Evolutionary conservation across 257 asterid species (phyloP), one percentile per base, ranked within the genome.

Genomic region (Forsythia viridissima): DNA sequence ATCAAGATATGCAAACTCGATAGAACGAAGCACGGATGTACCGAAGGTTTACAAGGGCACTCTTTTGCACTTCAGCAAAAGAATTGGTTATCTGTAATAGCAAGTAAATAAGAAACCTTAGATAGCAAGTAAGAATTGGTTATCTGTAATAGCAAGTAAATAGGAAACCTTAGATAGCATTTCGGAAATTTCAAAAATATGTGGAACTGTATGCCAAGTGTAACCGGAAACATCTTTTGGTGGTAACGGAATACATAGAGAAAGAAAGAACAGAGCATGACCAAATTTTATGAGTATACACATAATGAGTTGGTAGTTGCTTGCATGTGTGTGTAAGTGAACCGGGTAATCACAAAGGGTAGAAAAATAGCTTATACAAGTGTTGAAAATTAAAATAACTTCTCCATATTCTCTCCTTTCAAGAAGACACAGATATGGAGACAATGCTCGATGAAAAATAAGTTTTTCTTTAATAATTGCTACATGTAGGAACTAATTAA

Each of bases 1-100:
- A 79, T 70, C 38, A 72, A 67, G 65, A 67, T 51, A 76, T 10
- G 74, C 52, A 80, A 73, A 78, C 51, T 85, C 59, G 68, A 75
- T 57, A 20, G 40, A 69, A 69, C 39, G 4, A 24, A 68, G 70
- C 66, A 66, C 4, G 3, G 52, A 36, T 44, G 41, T n/a, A 18
- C 24, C 41, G 13, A 6, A 38, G 41, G 59, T 42, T 5, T 70
- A 30, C n/a, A 63, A 30, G 39, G 1, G 8, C 70, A 63, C 30
- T 30, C 2, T 63, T 24, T 61, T 10, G 38, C 48, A 36, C 68
- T 44, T 34, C 44, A 68, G 39, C 70, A 76, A 67, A 30, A 43
- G 48, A 76, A 55, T 52, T 8, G 8, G 21, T 69, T 20, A 18
- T 18, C 9, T 41, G 36, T 13, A 46, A 6, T 21, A 37, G 37